Conservation (phyloP, 129 eudicot genomes). For the Artemisia tridentata region DNA sequence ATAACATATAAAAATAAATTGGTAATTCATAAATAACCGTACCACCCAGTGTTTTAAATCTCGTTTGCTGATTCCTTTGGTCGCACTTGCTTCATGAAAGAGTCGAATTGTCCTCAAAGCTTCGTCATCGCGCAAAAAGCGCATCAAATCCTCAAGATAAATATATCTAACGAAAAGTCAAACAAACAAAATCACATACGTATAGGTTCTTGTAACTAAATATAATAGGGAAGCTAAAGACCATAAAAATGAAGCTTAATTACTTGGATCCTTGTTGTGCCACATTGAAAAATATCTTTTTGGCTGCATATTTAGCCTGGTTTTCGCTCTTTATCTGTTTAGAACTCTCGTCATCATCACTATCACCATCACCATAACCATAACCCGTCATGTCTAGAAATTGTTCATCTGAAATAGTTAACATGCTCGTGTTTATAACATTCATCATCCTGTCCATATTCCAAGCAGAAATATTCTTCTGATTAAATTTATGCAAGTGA, state of each 20-base stretch:
- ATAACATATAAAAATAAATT: too few species aligned
- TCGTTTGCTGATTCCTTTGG: slow-evolving; percentile 40
- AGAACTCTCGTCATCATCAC: slow-evolving; percentile 43
- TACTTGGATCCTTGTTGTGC: slow-evolving; percentile 81
- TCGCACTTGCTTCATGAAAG: slow-evolving; percentile 44
- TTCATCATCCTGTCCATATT: slow-evolving; percentile 69
- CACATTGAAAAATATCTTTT: slow-evolving; percentile 68
- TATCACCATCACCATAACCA: background rate
- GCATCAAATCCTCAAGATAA: slow-evolving; percentile 49
- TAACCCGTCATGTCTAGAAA: slow-evolving; percentile 30
- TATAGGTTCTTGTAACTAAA: background rate
- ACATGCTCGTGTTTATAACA: slow-evolving; percentile 44
- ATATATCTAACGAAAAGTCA: slow-evolving; percentile 32
- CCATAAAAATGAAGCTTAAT: background rate
- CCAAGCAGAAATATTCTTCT: slow-evolving; percentile 72
- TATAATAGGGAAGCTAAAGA: too few species aligned
- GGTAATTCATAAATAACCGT: background rate
- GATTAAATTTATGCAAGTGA: slow-evolving; percentile 60
- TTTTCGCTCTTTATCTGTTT: slow-evolving; percentile 60
- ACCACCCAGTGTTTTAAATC: slow-evolving; percentile 66
- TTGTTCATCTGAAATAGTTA: slow-evolving; percentile 60
- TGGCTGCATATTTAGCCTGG: slow-evolving; percentile 74
- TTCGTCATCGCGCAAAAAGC: slow-evolving; percentile 54
- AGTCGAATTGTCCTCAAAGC: slow-evolving; percentile 42
- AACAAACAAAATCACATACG: background rate